A percentile compares a stretch with the other conserved stretches of the same genome.
Conservation (phyloP, 2,329 filamentous ascomycete genomes). For the Colletotrichum ledebouriae region DNA sequence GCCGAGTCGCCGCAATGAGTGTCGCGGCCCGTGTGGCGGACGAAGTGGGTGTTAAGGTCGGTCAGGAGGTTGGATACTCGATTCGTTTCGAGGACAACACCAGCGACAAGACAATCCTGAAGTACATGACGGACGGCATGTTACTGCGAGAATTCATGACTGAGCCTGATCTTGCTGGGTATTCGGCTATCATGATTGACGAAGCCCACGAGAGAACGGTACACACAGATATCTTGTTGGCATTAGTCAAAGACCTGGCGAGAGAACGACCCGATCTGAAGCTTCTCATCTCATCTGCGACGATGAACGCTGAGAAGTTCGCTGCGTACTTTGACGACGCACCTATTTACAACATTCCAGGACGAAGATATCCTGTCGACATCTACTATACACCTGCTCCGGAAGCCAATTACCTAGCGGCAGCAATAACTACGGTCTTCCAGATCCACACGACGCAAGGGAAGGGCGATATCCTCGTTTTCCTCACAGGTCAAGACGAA, state of each 20-base stretch:
- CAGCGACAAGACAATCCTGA: conserved; percentile 89
- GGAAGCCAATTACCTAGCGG: conserved; percentile 93
- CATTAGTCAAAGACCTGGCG: conserved; percentile 89
- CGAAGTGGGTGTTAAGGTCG: conserved; percentile 90
- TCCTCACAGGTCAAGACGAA: conserved; percentile 95
- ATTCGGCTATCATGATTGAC: conserved; percentile 94
- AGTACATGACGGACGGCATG: conserved; percentile 99
- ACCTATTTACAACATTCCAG: conserved; percentile 95
- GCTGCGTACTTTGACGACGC: conserved; percentile 91
- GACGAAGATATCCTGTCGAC: conserved; percentile 88
- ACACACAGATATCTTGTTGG: conserved; percentile 90
- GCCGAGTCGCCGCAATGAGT: conserved; percentile 96
- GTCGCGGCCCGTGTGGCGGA: conserved; percentile 97
- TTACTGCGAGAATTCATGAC: conserved; percentile 90
- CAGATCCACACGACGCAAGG: conserved; percentile 93
- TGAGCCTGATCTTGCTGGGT: conserved; percentile 84
- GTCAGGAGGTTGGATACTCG: conserved; percentile 92
- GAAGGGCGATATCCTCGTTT: conserved; percentile 91
- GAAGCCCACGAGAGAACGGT: conserved; percentile 96
- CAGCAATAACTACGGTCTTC: conserved; percentile 92
- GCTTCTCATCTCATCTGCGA: conserved; percentile 92
- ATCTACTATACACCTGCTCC: conserved; percentile 92
- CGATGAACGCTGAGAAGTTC: conserved; percentile 94
- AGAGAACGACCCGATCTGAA: conserved; percentile 87
- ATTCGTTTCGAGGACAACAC: conserved; percentile 96